Evolutionary conservation across 768 basidiomycete genomes (phyloP), one percentile per base, ranked within the genome.

Genomic region (Kwoniella sp.): DNA sequence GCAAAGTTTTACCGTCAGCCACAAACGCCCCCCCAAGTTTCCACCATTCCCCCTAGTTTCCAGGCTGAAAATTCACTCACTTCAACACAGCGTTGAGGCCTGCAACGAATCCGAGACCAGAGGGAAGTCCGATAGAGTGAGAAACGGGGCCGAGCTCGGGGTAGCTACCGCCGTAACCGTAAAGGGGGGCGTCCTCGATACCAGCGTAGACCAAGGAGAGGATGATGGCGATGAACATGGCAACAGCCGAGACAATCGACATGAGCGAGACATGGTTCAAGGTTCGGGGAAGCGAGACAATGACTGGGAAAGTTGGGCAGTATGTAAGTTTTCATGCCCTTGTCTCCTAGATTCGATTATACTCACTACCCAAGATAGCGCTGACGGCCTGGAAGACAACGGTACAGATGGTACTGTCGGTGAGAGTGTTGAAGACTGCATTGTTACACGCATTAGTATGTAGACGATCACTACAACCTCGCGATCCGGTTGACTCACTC

Each of bases 161-260:
- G 62, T 76, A 76, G 59, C 71, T 72, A 9, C 74, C 74, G 4
- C 72, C 75, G 65, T 76, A 76, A 4, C 75, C 75, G 65, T 76
- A 76, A n/a, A 72, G 55, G 8, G 75, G 75, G 47, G 61, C 57
- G 30, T 66, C 67, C 63, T 77, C 71, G 55, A 77, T 74, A 41
- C 75, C 75, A 25, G 62, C 71, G 65, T 71, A 77, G n/a, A 77
- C 64, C 45, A 77, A 52, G 7, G 69, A 73, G 22, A 77, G 71
- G 64, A 77, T 65, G 63, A 77, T 77, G 55, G 73, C 73, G 61
- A 77, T 77, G 28, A 22, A 62, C 75, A 77, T 77, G 55, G 71
- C 70, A 50, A 69, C 64, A 48, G 75, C 75, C 22, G 69, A 71
- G 34, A 69, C 75, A 47, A 77, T 64, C 8, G 75, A 77, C 75